Evolutionary conservation across 2,329 filamentous ascomycete species (phyloP), one percentile per base, ranked within the genome.

Genomic region (Colletotrichum costaricense): DNA sequence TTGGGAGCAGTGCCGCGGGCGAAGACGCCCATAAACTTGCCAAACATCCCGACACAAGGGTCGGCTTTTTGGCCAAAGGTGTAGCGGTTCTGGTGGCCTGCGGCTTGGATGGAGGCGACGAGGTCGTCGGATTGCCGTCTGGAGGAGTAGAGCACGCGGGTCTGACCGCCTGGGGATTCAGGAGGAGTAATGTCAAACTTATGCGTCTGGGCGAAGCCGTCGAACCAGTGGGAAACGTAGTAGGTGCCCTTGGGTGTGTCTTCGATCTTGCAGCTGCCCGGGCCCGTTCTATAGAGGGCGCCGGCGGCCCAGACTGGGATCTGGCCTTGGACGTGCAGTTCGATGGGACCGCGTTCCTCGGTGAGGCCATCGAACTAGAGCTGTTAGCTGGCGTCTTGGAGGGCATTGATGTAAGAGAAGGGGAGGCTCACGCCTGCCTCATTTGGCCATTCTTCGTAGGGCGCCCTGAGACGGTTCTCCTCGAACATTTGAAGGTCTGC

Each of bases 171-270:
- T 7, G 72, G 74, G 3, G 76, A 75, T 2, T 74, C 76, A 2
- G 62, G 69, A 0, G 87, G 79, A 3, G 90, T 77, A 38, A 96
- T 93, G 70, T 94, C 88, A 79, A 96, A 96, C 33, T 89, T 90
- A 82, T 96, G 93, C 1, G 90, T 86, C 68, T 93, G 89, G 3
- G 90, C 88, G 72, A 95, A 91, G 6, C 93, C 93, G 79, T 97
- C 94, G 76, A 97, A 97, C 94, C 94, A 97, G 80, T 97, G 94
- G 1, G 87, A 89, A 14, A 92, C 86, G 38, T 86, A 84, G 77
- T 92, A 91, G 0, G 86, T 89, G n/a, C 91, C 90, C 4, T 86
- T 85, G 2, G 88, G 82, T 0, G 90, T 91, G 56, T 83, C 80
- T n/a, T 91, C 85, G 3, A 95, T 82, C 49, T 88, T 88, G 79